These are phyloP conservation scores for Eustoma russellianum DNA, from an alignment of 257 asterid genomes.

Conservation along the genomic window DNA sequence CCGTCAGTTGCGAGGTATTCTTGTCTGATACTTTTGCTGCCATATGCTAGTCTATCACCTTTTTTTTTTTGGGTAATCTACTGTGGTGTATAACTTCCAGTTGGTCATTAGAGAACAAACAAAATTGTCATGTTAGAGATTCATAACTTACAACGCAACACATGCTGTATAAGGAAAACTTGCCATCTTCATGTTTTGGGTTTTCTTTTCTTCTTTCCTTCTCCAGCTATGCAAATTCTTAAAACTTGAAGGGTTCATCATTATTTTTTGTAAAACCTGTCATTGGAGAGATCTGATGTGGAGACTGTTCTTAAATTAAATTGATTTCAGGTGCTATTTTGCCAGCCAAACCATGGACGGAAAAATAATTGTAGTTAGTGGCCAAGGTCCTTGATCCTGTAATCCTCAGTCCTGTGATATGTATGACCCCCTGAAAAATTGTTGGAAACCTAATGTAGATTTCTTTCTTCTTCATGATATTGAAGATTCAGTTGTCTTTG, in stretches of 20 bases:
- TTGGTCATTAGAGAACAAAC: not conserved
- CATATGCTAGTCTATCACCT: too few species aligned
- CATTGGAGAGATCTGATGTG: not conserved
- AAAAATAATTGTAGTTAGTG: conserved; percentile 68
- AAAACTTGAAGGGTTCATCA: not conserved
- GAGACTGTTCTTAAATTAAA: conserved; percentile 3
- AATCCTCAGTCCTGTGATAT: conserved; percentile 56
- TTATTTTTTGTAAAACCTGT: not conserved
- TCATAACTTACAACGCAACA: not conserved
- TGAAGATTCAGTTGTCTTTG: conserved; percentile 53
- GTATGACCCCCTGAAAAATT: conserved; percentile 33
- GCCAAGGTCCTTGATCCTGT: conserved; percentile 44
- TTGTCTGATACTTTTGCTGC: not conserved
- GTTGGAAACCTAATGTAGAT: conserved; percentile 45
- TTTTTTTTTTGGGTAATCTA: too few species aligned
- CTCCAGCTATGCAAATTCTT: too few species aligned
- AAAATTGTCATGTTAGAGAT: not conserved
- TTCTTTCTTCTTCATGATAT: conserved; percentile 36
- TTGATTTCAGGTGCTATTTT: conserved; percentile 51
- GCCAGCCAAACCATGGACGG: conserved; percentile 48
- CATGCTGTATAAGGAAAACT: too few species aligned
- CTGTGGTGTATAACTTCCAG: too few species aligned
- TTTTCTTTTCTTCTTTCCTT: too few species aligned
- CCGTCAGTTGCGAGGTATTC: conserved; percentile 59
- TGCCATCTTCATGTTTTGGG: too few species aligned